Evolutionary conservation across 768 basidiomycete genomes (phyloP).

Genomic region (Basidioascus undulatus): DNA sequence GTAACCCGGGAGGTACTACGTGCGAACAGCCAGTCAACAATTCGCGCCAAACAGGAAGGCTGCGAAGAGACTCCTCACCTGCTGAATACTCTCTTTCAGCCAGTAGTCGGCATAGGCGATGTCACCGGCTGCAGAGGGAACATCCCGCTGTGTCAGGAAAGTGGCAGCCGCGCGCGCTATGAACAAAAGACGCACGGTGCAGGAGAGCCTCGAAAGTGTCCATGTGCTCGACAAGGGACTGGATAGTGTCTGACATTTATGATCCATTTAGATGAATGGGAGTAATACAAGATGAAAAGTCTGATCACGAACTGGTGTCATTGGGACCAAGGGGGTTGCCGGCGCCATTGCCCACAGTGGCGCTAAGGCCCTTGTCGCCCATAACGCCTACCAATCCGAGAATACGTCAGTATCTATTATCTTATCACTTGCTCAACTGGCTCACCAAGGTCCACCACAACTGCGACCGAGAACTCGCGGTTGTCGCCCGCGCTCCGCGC

Average conservation of each 20-base stretch:
- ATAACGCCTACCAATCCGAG: conserved; percentile 1
- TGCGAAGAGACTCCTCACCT: too few species aligned
- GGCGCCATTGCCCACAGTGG: neutral
- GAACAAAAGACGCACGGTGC: neutral
- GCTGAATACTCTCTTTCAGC: conserved; percentile 1
- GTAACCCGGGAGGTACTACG: too few species aligned
- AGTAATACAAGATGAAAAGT: too few species aligned
- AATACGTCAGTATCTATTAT: too few species aligned
- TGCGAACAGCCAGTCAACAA: too few species aligned
- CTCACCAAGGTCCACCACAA: conserved; percentile 1
- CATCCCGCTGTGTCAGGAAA: neutral
- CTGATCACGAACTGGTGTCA: too few species aligned
- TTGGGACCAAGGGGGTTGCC: neutral
- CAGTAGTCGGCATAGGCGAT: neutral
- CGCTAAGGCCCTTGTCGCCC: conserved; percentile 5
- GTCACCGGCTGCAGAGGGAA: neutral
- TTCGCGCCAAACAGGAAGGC: conserved; percentile 1
- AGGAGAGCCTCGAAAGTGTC: conserved; percentile 4
- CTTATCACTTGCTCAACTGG: neutral
- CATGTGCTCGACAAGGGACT: conserved; percentile 1
- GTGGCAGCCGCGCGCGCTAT: neutral
- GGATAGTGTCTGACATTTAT: too few species aligned
- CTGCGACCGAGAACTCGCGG: neutral
- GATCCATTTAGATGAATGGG: too few species aligned
- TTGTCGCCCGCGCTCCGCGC: conserved; percentile 6